A percentile compares a stretch with the other conserved stretches of the same genome.
These are phyloP conservation scores for Claviceps sp. DNA, from an alignment of 2,329 filamentous ascomycete species.

Conservation along the genomic window DNA sequence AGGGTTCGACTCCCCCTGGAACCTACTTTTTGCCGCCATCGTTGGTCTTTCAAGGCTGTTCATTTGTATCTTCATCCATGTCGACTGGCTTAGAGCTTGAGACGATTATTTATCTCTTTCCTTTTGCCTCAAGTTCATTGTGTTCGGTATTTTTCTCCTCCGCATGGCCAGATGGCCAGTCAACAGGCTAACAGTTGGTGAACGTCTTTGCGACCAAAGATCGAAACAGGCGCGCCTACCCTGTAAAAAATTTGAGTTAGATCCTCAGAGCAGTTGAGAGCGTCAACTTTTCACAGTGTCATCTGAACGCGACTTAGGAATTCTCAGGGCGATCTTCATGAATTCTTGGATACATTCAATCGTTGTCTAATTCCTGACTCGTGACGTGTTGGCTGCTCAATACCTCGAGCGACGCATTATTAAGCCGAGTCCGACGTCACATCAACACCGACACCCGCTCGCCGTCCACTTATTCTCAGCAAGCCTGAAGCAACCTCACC, in stretches of 20 bases:
- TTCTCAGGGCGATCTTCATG: no score
- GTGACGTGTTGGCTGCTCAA: neutral
- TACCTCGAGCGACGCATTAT: neutral
- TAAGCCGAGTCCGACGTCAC: neutral
- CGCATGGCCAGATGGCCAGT: no score
- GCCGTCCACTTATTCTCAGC: neutral
- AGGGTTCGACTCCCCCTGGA: conserved; percentile 24
- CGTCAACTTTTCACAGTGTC: no score
- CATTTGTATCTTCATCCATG: neutral
- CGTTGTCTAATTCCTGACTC: neutral
- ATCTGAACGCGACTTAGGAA: no score
- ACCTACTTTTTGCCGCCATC: conserved; percentile 12
- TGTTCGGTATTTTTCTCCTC: neutral
- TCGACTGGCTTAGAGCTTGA: no score
- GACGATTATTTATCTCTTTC: no score
- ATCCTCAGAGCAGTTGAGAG: no score
- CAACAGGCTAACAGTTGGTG: no score
- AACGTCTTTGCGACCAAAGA: no score
- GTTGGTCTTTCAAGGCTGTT: neutral
- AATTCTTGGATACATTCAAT: no score
- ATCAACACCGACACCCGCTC: neutral
- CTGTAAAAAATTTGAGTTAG: neutral
- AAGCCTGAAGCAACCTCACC: neutral
- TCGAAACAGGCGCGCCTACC: neutral
- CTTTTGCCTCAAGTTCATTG: no score